Conservation (phyloP, 148 eudicot genomes). For the Chenopodium formosanum region DNA sequence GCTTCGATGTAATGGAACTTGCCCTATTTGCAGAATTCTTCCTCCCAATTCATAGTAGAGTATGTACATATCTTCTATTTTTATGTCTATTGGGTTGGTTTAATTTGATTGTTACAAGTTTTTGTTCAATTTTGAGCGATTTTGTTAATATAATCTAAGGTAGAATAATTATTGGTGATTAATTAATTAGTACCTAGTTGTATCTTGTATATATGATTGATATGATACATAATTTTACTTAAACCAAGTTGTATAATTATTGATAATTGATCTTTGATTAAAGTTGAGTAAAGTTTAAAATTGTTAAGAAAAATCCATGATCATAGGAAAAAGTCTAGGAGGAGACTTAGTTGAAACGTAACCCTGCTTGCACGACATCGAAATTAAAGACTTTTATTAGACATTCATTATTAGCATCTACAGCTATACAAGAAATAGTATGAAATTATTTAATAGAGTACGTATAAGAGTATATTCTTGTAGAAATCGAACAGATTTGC, state of each 20-base stretch:
- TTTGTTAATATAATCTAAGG: not conserved
- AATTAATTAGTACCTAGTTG: too few species aligned
- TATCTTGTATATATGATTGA: too few species aligned
- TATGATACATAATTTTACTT: too few species aligned
- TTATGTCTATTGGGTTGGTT: not conserved
- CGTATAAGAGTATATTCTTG: too few species aligned
- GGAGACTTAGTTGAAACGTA: conserved; percentile 3
- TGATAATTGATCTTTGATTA: not conserved
- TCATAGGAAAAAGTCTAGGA: not conserved
- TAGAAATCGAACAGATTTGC: too few species aligned
- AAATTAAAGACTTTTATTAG: not conserved
- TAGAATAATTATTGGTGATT: not conserved
- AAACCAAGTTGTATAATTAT: not conserved
- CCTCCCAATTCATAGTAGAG: conserved; percentile 14
- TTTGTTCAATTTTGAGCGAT: not conserved
- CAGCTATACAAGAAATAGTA: not conserved
- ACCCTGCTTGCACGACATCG: conserved; percentile 12
- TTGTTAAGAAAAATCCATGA: too few species aligned
- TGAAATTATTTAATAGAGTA: too few species aligned
- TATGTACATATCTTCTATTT: not conserved
- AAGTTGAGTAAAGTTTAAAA: not conserved
- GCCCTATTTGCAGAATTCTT: conserved; percentile 35
- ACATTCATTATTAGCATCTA: not conserved
- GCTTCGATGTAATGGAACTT: conserved; percentile 29
- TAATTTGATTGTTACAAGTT: not conserved